Evolutionary conservation across 2,329 filamentous ascomycete species (phyloP).

Genomic region (Fusarium subglutinans): DNA sequence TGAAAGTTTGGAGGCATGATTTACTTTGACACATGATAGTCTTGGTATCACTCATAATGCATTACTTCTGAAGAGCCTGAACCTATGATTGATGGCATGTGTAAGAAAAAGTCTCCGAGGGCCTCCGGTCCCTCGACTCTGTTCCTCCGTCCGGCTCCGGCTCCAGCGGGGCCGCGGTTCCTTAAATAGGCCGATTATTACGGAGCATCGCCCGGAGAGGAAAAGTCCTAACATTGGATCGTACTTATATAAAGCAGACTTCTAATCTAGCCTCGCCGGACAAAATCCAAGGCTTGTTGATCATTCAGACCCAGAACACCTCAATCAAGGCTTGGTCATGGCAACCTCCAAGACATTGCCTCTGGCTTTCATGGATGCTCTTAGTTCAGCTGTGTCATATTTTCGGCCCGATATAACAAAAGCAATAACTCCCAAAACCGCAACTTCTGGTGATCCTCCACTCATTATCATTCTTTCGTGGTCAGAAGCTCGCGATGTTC

Average conservation of each 20-base stretch:
- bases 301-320: not conserved
- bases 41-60: not conserved
- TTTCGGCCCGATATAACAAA: slow-evolving; percentile 30
- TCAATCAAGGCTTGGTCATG: slow-evolving; percentile 33
- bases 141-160: slow-evolving; percentile 22
- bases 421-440: not conserved
- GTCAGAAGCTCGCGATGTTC: slow-evolving; percentile 60
- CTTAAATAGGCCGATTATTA: slow-evolving; percentile 10
- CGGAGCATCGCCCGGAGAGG: not conserved
- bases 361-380: slow-evolving; percentile 50
- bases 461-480: slow-evolving; percentile 60
- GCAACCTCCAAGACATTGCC: slow-evolving; percentile 35
- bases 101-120: slow-evolving; percentile 5
- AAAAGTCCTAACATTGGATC: not conserved
- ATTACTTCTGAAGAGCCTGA: not conserved
- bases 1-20: not conserved
- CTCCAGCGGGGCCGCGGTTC: slow-evolving; percentile 24
- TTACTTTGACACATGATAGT: not conserved
- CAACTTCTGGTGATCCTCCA: slow-evolving; percentile 48
- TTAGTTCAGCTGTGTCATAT: slow-evolving; percentile 51
- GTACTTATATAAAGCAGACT: not conserved
- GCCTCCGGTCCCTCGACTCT: not conserved
- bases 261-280: no score
- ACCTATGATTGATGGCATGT: not conserved
- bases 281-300: not conserved